Conservation (phyloP, 345 rosid genomes). For the Euphorbia peplus region DNA sequence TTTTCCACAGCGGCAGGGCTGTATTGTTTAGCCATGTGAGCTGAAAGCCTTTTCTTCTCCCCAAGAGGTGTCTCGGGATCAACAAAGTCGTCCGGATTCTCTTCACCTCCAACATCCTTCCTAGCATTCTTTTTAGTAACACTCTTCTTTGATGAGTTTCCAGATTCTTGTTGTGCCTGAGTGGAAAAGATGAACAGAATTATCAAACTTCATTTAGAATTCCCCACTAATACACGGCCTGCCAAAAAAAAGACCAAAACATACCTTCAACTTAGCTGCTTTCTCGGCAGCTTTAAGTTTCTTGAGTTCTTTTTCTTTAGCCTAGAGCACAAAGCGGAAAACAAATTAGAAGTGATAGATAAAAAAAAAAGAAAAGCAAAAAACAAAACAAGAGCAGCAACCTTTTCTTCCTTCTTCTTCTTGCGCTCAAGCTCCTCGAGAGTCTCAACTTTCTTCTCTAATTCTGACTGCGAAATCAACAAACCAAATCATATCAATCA, state of each 20-base stretch:
- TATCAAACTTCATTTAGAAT: too few species aligned
- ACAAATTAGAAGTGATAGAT: neutral
- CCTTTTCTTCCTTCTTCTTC: constrained; percentile 94
- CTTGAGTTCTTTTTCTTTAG: constrained; percentile 76
- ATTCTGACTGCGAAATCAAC: constrained; percentile 10
- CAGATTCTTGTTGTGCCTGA: constrained; percentile 49
- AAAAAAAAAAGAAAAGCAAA: neutral
- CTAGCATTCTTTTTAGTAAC: constrained; percentile 52
- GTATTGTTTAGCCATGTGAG: constrained; percentile 86
- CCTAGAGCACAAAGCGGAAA: constrained; percentile 32
- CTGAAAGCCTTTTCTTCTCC: constrained; percentile 71
- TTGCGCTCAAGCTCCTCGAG: constrained; percentile 78
- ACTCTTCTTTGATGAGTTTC: constrained; percentile 46
- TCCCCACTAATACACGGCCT: neutral
- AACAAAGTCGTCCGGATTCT: constrained; percentile 63
- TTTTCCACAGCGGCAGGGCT: constrained; percentile 76
- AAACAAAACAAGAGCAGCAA: constrained; percentile 9
- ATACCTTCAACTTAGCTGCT: constrained; percentile 69
- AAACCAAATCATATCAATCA: neutral
- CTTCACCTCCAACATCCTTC: constrained; percentile 51
- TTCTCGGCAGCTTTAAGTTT: constrained; percentile 78
- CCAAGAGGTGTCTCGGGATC: constrained; percentile 77
- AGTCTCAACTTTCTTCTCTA: constrained; percentile 49
- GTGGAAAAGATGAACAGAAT: neutral
- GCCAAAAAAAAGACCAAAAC: neutral